Base-by-base conservation (phyloP, 331 rosid genomes). In the Rhamnella rubrinervis region DNA sequence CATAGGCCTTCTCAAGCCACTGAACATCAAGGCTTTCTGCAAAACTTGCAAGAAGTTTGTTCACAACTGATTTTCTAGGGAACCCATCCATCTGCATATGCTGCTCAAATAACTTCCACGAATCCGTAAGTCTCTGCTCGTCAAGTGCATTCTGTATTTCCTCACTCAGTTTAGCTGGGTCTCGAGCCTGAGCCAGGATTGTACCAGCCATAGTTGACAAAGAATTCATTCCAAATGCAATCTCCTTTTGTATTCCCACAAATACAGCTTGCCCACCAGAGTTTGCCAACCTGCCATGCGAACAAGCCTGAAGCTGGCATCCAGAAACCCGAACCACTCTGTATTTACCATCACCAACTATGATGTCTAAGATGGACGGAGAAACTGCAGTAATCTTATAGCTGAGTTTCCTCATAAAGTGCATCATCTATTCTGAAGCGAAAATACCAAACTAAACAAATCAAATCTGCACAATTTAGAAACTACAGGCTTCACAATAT, bases 81-180 rank as follows among this genome's bases (percentile, higher is more conserved):
- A 89, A 89, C 12, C 98, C 98, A 55, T 85, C 91, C 84, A 86
- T 78, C 64, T 77, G 81, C 87, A 86, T 74, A 78, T 86, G 89
- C 71, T 83, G 91, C 78, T 88, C 84, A 72, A 83, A 82, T 62
- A 91, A 85, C 70, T 81, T 86, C 96, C 96, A 91, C 21, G 84
- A 77, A 80, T 85, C 83, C 37, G 77, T 78, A 50, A 86, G 83
- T 68, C 81, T 85, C 67, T 70, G 65, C 37, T 66, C 91, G 4
- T 35, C 41, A 21, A 89, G 73, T 65, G 91, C 85, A 53, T 80
- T 69, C 50, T 77, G 78, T 67, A 87, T 83, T 28, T 89, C 91
- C 55, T 71, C 19, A 53, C 74, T 79, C 73, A 89, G 62, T 61
- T 77, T 82, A 40, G 87, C 85, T 0, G 89, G 83, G 69, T 87